These are phyloP conservation scores for Farysia itapuensis DNA, from an alignment of 1,284 basidiomycete species.

Conservation along the genomic window DNA sequence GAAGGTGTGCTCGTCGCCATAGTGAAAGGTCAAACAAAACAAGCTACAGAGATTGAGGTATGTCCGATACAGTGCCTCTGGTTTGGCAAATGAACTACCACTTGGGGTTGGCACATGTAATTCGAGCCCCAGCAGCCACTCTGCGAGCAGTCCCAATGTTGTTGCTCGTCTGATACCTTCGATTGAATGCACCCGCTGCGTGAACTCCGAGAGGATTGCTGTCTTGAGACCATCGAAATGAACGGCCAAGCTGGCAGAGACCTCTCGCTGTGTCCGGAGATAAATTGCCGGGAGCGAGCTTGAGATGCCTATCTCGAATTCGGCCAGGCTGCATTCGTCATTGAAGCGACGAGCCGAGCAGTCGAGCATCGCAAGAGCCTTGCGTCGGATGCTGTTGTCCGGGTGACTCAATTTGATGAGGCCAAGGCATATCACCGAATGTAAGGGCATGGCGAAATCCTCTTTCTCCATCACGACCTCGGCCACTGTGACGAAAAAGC, in stretches of 20 bases:
- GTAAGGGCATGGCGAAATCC: slow-evolving; percentile 70
- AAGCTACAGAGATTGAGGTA: slow-evolving; percentile 72
- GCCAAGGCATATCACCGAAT: slow-evolving; percentile 77
- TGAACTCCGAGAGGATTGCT: slow-evolving; percentile 73
- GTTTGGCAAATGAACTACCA: background rate
- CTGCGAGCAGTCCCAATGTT: slow-evolving; percentile 44
- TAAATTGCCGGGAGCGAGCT: slow-evolving; percentile 77
- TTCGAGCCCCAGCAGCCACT: slow-evolving; percentile 44
- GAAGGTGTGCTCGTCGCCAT: slow-evolving; percentile 74
- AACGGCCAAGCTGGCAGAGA: slow-evolving; percentile 77
- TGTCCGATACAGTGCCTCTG: slow-evolving; percentile 29
- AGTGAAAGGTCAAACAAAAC: slow-evolving; percentile 79
- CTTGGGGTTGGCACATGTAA: slow-evolving; percentile 18
- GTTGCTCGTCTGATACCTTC: slow-evolving; percentile 34
- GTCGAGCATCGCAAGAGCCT: slow-evolving; percentile 78
- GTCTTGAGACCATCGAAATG: slow-evolving; percentile 74
- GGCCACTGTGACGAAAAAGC: slow-evolving; percentile 77
- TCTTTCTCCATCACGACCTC: slow-evolving; percentile 71
- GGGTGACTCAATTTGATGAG: slow-evolving; percentile 83
- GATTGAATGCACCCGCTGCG: slow-evolving; percentile 72
- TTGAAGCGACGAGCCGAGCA: slow-evolving; percentile 63
- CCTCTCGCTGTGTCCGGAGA: slow-evolving; percentile 74
- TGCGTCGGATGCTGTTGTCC: slow-evolving; percentile 69
- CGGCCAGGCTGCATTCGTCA: slow-evolving; percentile 19
- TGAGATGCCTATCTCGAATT: slow-evolving; percentile 73